These are phyloP conservation scores for Trichoderma sp. DNA, from an alignment of 2,329 filamentous ascomycete species.

Conservation along the genomic window DNA sequence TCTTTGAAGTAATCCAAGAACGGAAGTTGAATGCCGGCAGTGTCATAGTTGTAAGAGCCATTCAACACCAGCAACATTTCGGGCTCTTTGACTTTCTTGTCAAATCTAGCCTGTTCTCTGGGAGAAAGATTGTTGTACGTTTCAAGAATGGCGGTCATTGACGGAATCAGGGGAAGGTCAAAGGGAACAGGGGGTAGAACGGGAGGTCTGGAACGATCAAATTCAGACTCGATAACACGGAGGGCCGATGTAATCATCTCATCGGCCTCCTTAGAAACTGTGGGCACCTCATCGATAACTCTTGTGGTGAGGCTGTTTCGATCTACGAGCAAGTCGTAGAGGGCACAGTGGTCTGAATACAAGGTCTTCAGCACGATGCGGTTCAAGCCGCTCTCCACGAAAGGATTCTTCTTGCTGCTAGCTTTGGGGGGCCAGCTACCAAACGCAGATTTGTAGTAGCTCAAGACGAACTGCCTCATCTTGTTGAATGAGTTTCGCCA, in stretches of 20 bases:
- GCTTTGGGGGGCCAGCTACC: constrained; percentile 88
- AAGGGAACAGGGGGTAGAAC: constrained; percentile 91
- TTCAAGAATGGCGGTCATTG: constrained; percentile 65
- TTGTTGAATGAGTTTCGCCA: constrained; percentile 78
- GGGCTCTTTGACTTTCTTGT: constrained; percentile 74
- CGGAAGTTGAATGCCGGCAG: constrained; percentile 58
- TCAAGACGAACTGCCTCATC: constrained; percentile 73
- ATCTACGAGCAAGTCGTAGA: constrained; percentile 90
- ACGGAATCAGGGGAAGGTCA: constrained; percentile 79
- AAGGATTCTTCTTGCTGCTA: constrained; percentile 86
- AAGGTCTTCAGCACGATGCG: constrained; percentile 78
- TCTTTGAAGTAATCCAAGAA: constrained; percentile 72
- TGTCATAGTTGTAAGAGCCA: constrained; percentile 79
- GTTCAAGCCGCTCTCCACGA: constrained; percentile 85
- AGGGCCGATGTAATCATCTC: constrained; percentile 71
- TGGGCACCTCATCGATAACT: constrained; percentile 68
- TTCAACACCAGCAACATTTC: constrained; percentile 78
- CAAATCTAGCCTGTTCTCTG: constrained; percentile 75
- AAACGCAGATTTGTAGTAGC: constrained; percentile 64
- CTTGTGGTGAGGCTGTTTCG: constrained; percentile 77
- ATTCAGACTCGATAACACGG: constrained; percentile 81
- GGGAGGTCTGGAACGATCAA: constrained; percentile 84
- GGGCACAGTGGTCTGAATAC: constrained; percentile 80
- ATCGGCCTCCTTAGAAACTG: constrained; percentile 58
- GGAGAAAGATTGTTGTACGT: constrained; percentile 66